Base-by-base conservation (phyloP, 1,284 basidiomycete genomes). In the Ustilago lituana region DNA sequence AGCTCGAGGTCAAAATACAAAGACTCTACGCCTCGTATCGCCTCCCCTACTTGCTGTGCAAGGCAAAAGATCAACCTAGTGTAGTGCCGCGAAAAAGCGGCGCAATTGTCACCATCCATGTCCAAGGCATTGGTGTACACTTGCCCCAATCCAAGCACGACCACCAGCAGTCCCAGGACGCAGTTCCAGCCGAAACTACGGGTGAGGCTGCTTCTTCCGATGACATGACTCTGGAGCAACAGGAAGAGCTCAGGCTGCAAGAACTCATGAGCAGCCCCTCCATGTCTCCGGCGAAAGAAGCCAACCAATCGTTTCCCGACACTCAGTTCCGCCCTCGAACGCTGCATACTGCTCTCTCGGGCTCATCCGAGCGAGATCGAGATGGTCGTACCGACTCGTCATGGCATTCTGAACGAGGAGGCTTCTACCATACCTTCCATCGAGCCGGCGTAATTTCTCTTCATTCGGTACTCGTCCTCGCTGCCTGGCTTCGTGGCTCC, bases 71-170 rank as follows among this genome's bases (percentile, higher is more conserved):
- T 17, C 40, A 47, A 15, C 62, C 47, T n/a, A 43, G 32, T 12
- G 48, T 59, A 3, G 46, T 64, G 17, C 55, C 62, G 8, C 51
- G 41, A 2, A 49, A 26, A 23, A 54, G 59, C 39, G 48, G 55
- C 4, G 59, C 65, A 12, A 63, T 68, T 52, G 38, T 76, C 40
- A 78, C 76, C 3, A 44, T 78, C 14, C 64, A 74, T 26, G 57
- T 78, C 4, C 72, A 76, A 32, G 76, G 76, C 39, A 63, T 78
- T 17, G 73, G 71, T 24, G 52, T 76, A 7, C 63, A 59, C 23
- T 33, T 78, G 4, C 72, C 76, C 1, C 62, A 52, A 29, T 62
- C 53, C 12, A 29, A 45, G 26, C 45, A 41, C 5, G 46, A 43
- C 19, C 23, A 39, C 17, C 33, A 38, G 1, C 32, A 37, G n/a